Conservation (phyloP, 1,139 yeast genomes). For the Debaryomyces coudertii region DNA sequence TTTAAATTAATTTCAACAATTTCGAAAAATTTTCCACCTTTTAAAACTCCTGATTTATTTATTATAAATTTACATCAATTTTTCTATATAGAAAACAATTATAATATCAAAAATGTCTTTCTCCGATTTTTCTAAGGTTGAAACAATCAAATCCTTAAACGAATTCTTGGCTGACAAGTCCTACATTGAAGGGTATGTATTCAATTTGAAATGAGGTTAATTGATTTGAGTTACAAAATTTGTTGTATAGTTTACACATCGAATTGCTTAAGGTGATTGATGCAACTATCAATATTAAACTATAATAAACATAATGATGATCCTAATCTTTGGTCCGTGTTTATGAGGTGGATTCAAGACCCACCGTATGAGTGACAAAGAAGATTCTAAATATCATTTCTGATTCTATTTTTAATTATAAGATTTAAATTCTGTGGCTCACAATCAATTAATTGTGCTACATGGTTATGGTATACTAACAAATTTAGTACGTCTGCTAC, state of each 20-base stretch:
- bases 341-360: conserved; percentile 92
- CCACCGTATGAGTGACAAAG: conserved; percentile 88
- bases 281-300: conserved; percentile 10
- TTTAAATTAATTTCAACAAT: conserved; percentile 1
- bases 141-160: conserved; percentile 84
- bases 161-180: conserved; percentile 88
- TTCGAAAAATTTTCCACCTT: conserved; percentile 9
- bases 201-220: not conserved
- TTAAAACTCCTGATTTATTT: conserved; percentile 6
- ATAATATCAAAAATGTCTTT: conserved; percentile 55
- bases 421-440: not conserved
- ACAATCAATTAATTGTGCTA: not conserved
- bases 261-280: conserved; percentile 1
- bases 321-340: conserved; percentile 88
- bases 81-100: conserved; percentile 4
- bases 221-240: conserved; percentile 1
- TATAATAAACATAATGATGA: conserved; percentile 55
- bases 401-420: conserved; percentile 24
- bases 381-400: conserved; percentile 50
- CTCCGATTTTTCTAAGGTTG: conserved; percentile 78
- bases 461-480: conserved; percentile 27
- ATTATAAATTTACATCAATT: conserved; percentile 1
- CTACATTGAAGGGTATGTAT: conserved; percentile 89
- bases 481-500: conserved; percentile 72
- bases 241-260: not conserved